Percentiles rank a stretch among this genome's conserved stretches.
These are phyloP conservation scores for Zelopaecilomyces penicillatus DNA, from an alignment of 2,329 filamentous ascomycete genomes.

Conservation along the genomic window DNA sequence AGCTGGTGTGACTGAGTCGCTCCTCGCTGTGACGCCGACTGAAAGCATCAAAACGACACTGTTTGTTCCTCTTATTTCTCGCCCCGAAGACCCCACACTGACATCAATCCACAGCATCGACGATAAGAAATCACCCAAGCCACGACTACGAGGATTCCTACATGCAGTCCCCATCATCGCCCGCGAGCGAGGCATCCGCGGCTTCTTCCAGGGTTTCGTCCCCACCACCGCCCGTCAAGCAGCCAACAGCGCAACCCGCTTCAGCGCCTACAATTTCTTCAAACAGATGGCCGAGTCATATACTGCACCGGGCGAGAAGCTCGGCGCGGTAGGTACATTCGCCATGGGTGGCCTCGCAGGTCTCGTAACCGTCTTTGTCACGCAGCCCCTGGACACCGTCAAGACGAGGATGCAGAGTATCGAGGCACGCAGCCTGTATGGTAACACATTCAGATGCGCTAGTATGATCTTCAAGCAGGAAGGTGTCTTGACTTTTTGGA, in stretches of 20 bases:
- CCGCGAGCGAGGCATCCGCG: constrained; percentile 76
- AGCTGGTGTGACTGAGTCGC: constrained; percentile 86
- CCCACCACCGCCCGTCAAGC: constrained; percentile 92
- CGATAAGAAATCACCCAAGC: constrained; percentile 78
- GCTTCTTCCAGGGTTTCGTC: constrained; percentile 95
- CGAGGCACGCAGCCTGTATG: constrained; percentile 71
- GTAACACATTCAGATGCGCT: constrained; percentile 80
- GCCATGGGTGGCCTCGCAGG: constrained; percentile 83
- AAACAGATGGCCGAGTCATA: constrained; percentile 90
- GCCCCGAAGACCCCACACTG: neutral
- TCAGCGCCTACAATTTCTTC: constrained; percentile 81
- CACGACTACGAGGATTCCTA: constrained; percentile 84
- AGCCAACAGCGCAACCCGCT: constrained; percentile 86
- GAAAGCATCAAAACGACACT: constrained; percentile 98
- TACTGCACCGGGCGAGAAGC: constrained; percentile 87
- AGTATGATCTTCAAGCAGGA: constrained; percentile 80
- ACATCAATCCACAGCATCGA: constrained; percentile 59
- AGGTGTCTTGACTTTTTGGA: constrained; percentile 86
- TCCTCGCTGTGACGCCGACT: constrained; percentile 90
- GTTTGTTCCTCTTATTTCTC: constrained; percentile 35
- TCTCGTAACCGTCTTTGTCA: constrained; percentile 77
- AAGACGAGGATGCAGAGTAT: constrained; percentile 98
- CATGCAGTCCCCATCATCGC: constrained; percentile 83
- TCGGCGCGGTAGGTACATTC: constrained; percentile 81
- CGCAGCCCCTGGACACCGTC: constrained; percentile 75